Evolutionary conservation across 805 yeast genomes (phyloP).

Genomic region (Candida caryicola): DNA sequence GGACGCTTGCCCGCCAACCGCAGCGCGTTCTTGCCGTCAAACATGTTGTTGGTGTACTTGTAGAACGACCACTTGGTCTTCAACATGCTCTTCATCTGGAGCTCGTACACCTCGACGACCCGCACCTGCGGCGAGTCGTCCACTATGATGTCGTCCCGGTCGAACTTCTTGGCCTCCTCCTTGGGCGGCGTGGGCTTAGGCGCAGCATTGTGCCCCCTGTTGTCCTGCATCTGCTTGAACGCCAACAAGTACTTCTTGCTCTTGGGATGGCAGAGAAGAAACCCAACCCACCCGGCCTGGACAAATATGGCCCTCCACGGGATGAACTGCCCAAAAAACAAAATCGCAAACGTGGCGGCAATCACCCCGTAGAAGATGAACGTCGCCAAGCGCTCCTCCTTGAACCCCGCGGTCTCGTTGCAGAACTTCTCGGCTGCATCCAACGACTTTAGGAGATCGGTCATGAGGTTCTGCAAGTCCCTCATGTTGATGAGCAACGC

Average conservation of each 20-base stretch:
- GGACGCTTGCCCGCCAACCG: conserved; percentile 53
- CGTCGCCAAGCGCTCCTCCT: conserved; percentile 66
- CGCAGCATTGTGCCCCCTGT: not conserved
- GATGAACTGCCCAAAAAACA: conserved; percentile 48
- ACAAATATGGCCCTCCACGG: conserved; percentile 67
- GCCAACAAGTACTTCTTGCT: conserved; percentile 27
- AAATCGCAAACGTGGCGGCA: conserved; percentile 32
- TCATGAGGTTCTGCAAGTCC: conserved; percentile 66
- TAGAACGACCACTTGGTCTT: conserved; percentile 61
- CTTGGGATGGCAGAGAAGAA: conserved; percentile 61
- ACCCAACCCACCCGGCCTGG: conserved; percentile 52
- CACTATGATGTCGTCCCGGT: conserved; percentile 54
- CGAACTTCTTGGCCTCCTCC: conserved; percentile 19
- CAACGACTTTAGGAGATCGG: conserved; percentile 48
- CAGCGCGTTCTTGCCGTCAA: conserved; percentile 46
- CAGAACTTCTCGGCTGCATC: conserved; percentile 54
- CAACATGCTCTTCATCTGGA: conserved; percentile 62
- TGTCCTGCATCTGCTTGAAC: conserved; percentile 5
- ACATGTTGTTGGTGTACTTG: conserved; percentile 53
- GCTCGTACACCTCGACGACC: conserved; percentile 74
- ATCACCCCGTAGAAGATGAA: conserved; percentile 44
- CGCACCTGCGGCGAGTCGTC: conserved; percentile 64
- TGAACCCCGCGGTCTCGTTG: conserved; percentile 65
- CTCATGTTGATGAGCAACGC: conserved; percentile 60
- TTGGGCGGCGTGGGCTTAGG: conserved; percentile 2